Evolutionary conservation across 768 basidiomycete genomes (phyloP), one percentile per base, ranked within the genome.

Genomic region (Macrocybe gigantea): DNA sequence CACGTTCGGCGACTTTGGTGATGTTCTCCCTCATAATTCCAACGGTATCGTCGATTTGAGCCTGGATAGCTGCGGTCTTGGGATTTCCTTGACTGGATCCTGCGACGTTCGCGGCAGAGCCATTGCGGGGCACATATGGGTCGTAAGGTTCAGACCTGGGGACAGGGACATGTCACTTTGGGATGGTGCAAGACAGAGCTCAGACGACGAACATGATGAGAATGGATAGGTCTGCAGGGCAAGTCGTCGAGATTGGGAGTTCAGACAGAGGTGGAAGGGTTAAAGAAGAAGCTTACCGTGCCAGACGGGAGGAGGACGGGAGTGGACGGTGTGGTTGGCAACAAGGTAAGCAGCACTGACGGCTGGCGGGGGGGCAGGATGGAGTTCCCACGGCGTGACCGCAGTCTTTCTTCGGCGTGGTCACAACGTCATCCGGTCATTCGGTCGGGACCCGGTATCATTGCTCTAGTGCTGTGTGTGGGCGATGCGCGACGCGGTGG

Each of bases 11-110:
- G 12, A 95, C 92, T 68, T 92, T 91, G 52, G 84, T 88, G 60
- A 99, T 97, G 68, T 99, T 99, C 56, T 96, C 92, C 63, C 91
- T 79, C 96, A 99, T 99, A 60, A 97, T 93, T 45, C 84, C 88
- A 44, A 97, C 93, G 40, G 96, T 98, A 64, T 91, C 88, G 64
- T 98, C 92, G 57, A 97, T 97, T 70, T 98, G 93, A n/a, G 78
- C 78, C 66, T 98, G 95, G 58, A 98, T 95, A 49, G 88, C 90
- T 2, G 91, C 89, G 0, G 94, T 97, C 80, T 95, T 92, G 43
- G 85, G 61, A 62, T 83, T 90, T 53, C 80, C 81, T 41, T 70
- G 66, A 53, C 70, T 71, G 62, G 73, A 61, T 33, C 70, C 70
- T 37, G 75, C 68, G 33, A 78, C 66, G 39, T 74, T 76, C 9